Base-by-base conservation (phyloP, 2,329 filamentous ascomycete species). In the Phialophora macrospora region DNA sequence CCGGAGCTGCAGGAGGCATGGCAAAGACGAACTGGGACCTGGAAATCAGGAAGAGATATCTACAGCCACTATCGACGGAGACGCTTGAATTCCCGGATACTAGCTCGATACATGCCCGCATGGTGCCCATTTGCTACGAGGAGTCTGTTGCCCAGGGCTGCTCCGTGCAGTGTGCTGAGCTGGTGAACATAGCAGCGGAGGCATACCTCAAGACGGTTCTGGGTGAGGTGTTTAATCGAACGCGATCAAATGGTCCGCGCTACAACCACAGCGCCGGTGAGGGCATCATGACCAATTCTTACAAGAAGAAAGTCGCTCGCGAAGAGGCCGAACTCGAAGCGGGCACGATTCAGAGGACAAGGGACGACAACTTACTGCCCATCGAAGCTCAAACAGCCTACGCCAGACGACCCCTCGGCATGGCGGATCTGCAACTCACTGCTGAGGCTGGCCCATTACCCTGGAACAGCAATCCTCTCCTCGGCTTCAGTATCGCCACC, bases 231-330 rank as follows among this genome's bases (percentile, higher is more conserved):
- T 83, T 87, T 66, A 79, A 80, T 4, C 82, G 85, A 34, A 83
- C 84, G 2, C 78, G 83, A 57, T 79, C 78, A 30, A 88, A 88
- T 68, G 85, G 84, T 1, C 81, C 84, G 0, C 75, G 75, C 6
- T 79, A 78, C 62, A 87, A 87, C 62, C 89, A 89, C 2, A 83
- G 87, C 38, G 88, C 87, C 49, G 86, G 86, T 49, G 84, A 83
- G 41, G 91, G 90, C 82, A 86, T 97, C 65, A 89, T 93, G 75
- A 96, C 92, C 2, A 85, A 89, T 71, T 88, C 87, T 65, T 97
- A 94, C 77, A 87, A 87, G 69, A 84, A 85, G 65, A 90, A 92
- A 75, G 82, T 97, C 11, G 86, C 87, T 62, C 82, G 83, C 55
- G 93, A 97, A 76, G 93, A 97, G 75, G 85, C 89, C 51, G 85